phyloP scores from a whole-genome alignment of 2,329 filamentous ascomycete genomes.

The Plenodomus lindquistii region DNA sequence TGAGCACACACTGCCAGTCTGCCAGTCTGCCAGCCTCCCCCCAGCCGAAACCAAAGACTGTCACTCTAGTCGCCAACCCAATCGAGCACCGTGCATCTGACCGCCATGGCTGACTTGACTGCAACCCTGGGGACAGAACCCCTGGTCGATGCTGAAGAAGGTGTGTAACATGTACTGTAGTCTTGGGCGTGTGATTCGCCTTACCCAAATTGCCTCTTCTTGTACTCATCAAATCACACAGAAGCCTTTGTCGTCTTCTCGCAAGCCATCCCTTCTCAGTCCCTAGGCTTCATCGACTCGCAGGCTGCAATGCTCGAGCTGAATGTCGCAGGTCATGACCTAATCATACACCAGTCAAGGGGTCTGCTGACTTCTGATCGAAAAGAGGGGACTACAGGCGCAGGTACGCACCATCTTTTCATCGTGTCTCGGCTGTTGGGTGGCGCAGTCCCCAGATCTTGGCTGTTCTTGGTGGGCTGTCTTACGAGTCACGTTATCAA shows the following conservation, averaged over 20 bases:
- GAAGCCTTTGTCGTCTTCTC: constrained; percentile 90
- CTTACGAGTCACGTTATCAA: not conserved
- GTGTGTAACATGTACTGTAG: constrained; percentile 40
- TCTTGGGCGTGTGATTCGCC: constrained; percentile 23
- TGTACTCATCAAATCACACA: constrained; percentile 45
- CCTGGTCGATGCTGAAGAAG: constrained; percentile 63
- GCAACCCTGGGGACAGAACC: constrained; percentile 50
- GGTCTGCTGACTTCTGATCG: constrained; percentile 77
- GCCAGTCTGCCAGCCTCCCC: not conserved
- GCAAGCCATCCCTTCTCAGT: constrained; percentile 67
- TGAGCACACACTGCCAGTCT: constrained; percentile 3
- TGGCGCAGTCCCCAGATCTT: constrained; percentile 16
- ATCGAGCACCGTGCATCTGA: constrained; percentile 5
- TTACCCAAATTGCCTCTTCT: not conserved
- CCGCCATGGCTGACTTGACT: constrained; percentile 25
- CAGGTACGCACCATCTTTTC: constrained; percentile 52
- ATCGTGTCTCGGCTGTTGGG: constrained; percentile 8
- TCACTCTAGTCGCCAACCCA: not conserved
- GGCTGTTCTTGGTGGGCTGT: constrained; percentile 21
- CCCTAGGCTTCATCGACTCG: constrained; percentile 79
- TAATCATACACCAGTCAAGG: constrained; percentile 81
- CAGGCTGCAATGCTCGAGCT: constrained; percentile 68
- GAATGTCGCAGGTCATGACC: constrained; percentile 69
- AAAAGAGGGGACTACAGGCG: constrained; percentile 73
- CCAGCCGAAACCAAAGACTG: not conserved